Evolutionary conservation across 2,329 filamentous ascomycete species (phyloP), one percentile per base, ranked within the genome.

Genomic region (Ophiostoma himal-ulmi): DNA sequence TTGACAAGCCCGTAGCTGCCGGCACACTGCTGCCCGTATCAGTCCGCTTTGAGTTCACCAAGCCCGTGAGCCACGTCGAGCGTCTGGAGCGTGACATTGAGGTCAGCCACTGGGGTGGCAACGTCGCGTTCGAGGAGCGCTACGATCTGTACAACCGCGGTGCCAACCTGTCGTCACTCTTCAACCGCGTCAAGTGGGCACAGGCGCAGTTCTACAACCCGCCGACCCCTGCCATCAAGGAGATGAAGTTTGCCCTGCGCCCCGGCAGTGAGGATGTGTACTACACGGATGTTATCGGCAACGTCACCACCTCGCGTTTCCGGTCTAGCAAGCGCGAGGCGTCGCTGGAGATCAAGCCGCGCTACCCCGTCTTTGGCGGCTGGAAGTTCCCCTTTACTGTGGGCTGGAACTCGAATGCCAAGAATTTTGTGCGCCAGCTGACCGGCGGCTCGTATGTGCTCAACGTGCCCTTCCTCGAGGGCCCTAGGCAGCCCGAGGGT

Each of bases 361-460:
- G 95, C 69, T 99, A 96, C 80, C 95, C 95, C n/a, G 80, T 99
- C 34, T 99, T 97, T 76, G 95, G 95, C 72, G 93, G 92, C 72
- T 99, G 95, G 95, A 97, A 96, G 81, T 98, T 97, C 81, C 95
- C 92, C 74, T 99, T 98, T 83, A 92, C 91, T 71, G 89, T 98
- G 71, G 95, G 95, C 75, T 99, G 95, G 95, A 96, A 98, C 82
- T 89, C 91, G 69, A 88, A 96, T 74, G 84, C 96, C 37, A 88
- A 88, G 76, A 87, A 86, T 71, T 95, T 92, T 78, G 79, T 99
- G 74, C 89, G 92, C 76, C 87, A 83, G 75, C 83, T 86, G 8
- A 17, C 65, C 60, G 81, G 83, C 65, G 88, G 92, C 72, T 86
- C 88, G n/a, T 96, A 92, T 77, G 85, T 96, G 11, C 85, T 99